These are phyloP conservation scores for Pisolithus albus DNA, from an alignment of 768 basidiomycete species.

Conservation along the genomic window DNA sequence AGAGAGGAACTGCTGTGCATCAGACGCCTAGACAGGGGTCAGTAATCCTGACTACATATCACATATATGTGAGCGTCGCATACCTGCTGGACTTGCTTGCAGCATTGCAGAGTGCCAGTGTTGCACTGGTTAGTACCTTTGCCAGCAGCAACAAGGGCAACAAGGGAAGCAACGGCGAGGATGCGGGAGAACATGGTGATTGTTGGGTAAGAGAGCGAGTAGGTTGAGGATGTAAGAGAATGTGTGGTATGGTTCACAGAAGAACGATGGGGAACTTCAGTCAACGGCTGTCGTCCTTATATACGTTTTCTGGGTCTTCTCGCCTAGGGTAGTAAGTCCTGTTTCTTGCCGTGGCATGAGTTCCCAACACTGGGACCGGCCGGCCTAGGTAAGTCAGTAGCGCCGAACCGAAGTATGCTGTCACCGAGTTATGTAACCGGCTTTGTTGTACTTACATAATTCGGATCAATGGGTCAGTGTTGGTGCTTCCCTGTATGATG, in stretches of 20 bases:
- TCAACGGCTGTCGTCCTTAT: not conserved
- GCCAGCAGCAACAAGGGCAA: not conserved
- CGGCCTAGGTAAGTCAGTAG: too few species aligned
- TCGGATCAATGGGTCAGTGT: too few species aligned
- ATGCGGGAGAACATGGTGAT: constrained; percentile 2
- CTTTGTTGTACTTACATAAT: too few species aligned
- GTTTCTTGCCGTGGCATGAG: too few species aligned
- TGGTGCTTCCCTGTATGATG: too few species aligned
- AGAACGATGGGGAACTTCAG: not conserved
- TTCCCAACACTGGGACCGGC: too few species aligned
- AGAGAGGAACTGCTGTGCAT: not conserved
- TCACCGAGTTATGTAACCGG: too few species aligned
- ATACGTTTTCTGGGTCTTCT: not conserved
- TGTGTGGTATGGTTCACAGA: not conserved
- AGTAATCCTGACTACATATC: not conserved
- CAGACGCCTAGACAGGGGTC: not conserved
- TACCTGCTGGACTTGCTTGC: not conserved
- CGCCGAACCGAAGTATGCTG: too few species aligned
- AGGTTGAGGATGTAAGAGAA: not conserved
- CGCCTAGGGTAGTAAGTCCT: too few species aligned
- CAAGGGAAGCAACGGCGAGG: constrained; percentile 3
- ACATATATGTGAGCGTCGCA: not conserved
- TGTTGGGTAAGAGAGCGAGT: not conserved
- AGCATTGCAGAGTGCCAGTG: constrained; percentile 1
- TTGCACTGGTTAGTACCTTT: not conserved